These are phyloP conservation scores for Coemansia sp. DNA, from an alignment of 192 early-diverging fungal species.

Conservation along the genomic window DNA sequence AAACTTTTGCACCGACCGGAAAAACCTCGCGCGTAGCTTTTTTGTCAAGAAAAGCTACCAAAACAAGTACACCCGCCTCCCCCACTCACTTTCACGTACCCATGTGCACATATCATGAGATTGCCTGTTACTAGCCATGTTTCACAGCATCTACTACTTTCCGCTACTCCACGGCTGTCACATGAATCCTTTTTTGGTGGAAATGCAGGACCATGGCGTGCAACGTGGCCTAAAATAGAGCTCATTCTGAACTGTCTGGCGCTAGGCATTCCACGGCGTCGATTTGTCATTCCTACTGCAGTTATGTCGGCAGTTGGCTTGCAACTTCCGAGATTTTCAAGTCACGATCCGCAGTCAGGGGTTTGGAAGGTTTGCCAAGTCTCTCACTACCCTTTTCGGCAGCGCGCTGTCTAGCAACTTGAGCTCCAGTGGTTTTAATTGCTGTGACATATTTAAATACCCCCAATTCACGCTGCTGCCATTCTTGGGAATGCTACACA, in stretches of 20 bases:
- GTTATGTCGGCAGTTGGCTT: neutral
- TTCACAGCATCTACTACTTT: neutral
- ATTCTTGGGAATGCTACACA: neutral
- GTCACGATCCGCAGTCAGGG: constrained; percentile 8
- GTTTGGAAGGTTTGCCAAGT: neutral
- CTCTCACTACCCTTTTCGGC: neutral
- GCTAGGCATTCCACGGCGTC: neutral
- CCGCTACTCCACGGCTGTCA: neutral
- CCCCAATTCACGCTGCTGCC: neutral
- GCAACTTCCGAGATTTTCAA: too few species aligned
- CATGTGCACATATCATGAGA: neutral
- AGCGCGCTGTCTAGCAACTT: neutral
- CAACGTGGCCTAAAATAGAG: neutral
- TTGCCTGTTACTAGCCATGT: neutral
- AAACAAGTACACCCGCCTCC: neutral
- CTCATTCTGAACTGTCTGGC: neutral
- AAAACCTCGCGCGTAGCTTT: neutral
- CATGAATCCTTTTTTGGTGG: neutral
- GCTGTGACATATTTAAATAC: neutral
- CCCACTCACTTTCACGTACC: neutral
- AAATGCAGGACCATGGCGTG: neutral
- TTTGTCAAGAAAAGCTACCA: neutral
- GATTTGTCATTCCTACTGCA: neutral
- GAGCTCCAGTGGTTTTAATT: neutral
- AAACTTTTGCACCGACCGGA: neutral